phyloP scores from a whole-genome alignment of 768 basidiomycete species.

The Collybiopsis luxurians region DNA sequence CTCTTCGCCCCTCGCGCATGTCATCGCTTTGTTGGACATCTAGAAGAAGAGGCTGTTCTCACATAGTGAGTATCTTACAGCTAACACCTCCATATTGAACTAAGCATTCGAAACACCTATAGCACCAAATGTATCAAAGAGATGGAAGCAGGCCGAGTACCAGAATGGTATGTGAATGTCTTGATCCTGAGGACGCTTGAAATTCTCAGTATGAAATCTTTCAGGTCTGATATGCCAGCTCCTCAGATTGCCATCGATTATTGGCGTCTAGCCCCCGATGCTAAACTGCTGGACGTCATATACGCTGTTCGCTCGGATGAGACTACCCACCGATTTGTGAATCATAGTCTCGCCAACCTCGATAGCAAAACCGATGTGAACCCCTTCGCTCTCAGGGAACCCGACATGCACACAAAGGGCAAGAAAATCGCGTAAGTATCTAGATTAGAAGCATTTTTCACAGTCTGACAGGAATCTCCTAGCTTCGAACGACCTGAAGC shows the following conservation, averaged over 20 bases:
- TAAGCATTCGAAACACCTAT: too few species aligned
- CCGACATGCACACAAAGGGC: slow-evolving; percentile 84
- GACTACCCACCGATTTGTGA: slow-evolving; percentile 91
- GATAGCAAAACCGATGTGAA: slow-evolving; percentile 77
- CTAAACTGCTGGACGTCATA: slow-evolving; percentile 83
- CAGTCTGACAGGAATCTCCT: slow-evolving; percentile 6
- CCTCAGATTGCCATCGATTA: slow-evolving; percentile 94
- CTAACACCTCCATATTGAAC: slow-evolving; percentile 8
- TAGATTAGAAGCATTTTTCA: too few species aligned
- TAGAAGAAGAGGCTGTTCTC: slow-evolving; percentile 93
- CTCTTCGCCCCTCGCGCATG: slow-evolving; percentile 70
- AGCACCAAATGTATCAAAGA: slow-evolving; percentile 84
- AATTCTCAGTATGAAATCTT: too few species aligned
- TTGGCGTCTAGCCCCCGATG: slow-evolving; percentile 72
- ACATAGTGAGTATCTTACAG: slow-evolving; percentile 66
- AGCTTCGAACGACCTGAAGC: slow-evolving; percentile 72
- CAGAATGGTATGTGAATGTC: slow-evolving; percentile 58
- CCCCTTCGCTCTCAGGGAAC: slow-evolving; percentile 86
- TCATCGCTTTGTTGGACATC: slow-evolving; percentile 88
- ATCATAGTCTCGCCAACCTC: slow-evolving; percentile 92
- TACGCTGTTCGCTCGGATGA: slow-evolving; percentile 94
- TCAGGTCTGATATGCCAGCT: slow-evolving; percentile 68
- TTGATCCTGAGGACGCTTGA: too few species aligned
- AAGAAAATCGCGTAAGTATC: slow-evolving; percentile 68
- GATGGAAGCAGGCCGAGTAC: slow-evolving; percentile 76